These are phyloP conservation scores for Sutorius eximius DNA, from an alignment of 1,284 basidiomycete genomes.

Conservation along the genomic window DNA sequence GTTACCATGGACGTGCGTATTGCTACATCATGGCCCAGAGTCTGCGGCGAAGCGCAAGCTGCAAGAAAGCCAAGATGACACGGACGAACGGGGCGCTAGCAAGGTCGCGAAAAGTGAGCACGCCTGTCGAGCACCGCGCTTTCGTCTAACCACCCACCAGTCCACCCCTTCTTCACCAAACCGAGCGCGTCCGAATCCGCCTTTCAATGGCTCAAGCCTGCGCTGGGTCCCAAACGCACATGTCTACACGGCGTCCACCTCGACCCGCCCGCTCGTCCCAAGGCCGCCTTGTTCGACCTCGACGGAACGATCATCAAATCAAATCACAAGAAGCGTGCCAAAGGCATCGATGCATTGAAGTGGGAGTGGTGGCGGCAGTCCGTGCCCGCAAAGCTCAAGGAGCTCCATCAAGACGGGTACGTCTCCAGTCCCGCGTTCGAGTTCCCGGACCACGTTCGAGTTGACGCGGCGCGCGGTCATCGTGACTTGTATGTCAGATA, in stretches of 20 bases:
- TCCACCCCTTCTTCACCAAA: constrained; percentile 42
- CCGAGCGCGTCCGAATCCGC: constrained; percentile 21
- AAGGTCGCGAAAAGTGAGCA: constrained; percentile 32
- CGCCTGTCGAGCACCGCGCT: neutral
- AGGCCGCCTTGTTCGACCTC: constrained; percentile 82
- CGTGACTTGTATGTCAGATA: constrained; percentile 47
- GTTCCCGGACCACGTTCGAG: neutral
- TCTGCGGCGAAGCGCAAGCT: constrained; percentile 21
- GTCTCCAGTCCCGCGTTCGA: neutral
- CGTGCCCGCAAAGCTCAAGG: constrained; percentile 67
- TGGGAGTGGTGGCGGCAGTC: constrained; percentile 79
- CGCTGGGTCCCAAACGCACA: constrained; percentile 52
- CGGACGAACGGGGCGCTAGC: constrained; percentile 14
- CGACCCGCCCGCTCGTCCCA: constrained; percentile 45
- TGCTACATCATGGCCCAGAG: constrained; percentile 10
- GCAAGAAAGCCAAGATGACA: constrained; percentile 15
- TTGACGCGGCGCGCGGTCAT: neutral
- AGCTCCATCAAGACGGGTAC: constrained; percentile 62
- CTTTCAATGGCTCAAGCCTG: constrained; percentile 60
- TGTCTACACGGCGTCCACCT: constrained; percentile 67
- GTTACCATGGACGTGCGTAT: neutral
- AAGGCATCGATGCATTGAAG: constrained; percentile 37
- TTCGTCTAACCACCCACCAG: constrained; percentile 19
- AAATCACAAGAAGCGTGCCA: constrained; percentile 47
- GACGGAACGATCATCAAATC: constrained; percentile 86